Evolutionary conservation across 2,329 filamentous ascomycete genomes (phyloP), one percentile per base, ranked within the genome.

Genomic region (Xylariaceae sp.): DNA sequence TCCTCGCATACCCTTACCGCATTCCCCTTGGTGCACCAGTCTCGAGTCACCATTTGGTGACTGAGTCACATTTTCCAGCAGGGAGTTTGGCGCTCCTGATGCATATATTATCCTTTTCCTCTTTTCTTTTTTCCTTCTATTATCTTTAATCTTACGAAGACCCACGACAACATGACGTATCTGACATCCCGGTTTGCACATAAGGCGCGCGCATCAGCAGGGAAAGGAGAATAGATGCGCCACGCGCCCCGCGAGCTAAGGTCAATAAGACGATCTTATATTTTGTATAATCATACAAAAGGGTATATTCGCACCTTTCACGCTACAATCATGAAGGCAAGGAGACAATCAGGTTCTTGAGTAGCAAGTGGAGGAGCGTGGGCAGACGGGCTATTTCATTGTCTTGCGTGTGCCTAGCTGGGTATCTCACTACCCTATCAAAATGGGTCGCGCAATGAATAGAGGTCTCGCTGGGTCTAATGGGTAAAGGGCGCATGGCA

Each of bases 141-240:
- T 22, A 43, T 32, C 22, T 14, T 37, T 23, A 22, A 17, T 45
- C 44, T 51, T 42, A 48, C 42, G 48, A 48, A 45, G 39, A 50
- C 23, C 46, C 41, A 51, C 40, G 50, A 48, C 48, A 40, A 45
- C 52, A 51, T 48, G 44, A 55, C 47, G 44, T 44, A 48, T 44
- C 44, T 44, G 37, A 50, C 42, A 50, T n/a, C 44, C 45, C 50
- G 53, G 55, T 54, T 54, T 52, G 45, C 51, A 58, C 49, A 49
- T 54, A 54, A 55, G 57, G 57, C 41, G 40, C 47, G 48, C 53
- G 54, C 59, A 60, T 59, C 53, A 53, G 54, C 53, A 53, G 54
- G 51, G 55, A n/a, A 52, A 52, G 45, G 58, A 52, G 41, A 48
- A 49, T 55, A 58, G 56, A 57, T 57, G 57, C 55, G 55, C 52